Base-by-base conservation (phyloP, 2,329 filamentous ascomycete species). In the Ceratocystis albifundus region DNA sequence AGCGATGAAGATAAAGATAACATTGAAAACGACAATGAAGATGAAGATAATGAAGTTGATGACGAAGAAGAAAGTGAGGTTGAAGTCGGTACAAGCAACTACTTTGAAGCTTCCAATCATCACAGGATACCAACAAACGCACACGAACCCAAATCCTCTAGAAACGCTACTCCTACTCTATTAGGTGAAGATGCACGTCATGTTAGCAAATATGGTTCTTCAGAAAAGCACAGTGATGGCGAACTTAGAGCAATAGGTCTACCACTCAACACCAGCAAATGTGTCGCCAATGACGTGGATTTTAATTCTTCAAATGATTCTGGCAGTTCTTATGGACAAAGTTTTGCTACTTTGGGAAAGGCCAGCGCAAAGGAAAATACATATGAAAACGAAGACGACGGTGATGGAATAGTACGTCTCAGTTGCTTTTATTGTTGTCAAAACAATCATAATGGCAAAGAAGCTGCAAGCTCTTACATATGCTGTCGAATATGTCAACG, bases 391-490 rank as follows among this genome's bases (percentile, higher is more conserved):
- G 84, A 84, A 2, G 81, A 80, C 10, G 85, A 86, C 45, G 80
- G 80, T 10, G 81, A 79, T 1, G 83, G 84, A 66, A 77, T 77
- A 1, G 81, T 79, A 17, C 68, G 74, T 64, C 77, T 76, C 59
- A 70, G 73, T 65, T 80, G 75, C 76, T 88, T 90, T 70, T 95
- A 93, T 72, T 96, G 92, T 77, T 85, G 90, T 74, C 86, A 89
- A 70, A 90, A 95, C 76, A 88, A 94, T 65, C 81, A 93, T 69
- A 90, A 93, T 71, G 89, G 89, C 1, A 86, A 83, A 69, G 88
- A 89, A 70, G 89, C 92, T 70, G 94, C 87, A 71, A 90, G 94
- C 74, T 80, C 87, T 67, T 90, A 88, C 74, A 79, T 96, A 68
- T 79, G 86, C 64, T 96, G 93, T 75, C 80, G 79, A 68, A 81